Evolutionary conservation across 140 eudicot species (phyloP), one percentile per base, ranked within the genome.

Genomic region (Oenanthe javanica): DNA sequence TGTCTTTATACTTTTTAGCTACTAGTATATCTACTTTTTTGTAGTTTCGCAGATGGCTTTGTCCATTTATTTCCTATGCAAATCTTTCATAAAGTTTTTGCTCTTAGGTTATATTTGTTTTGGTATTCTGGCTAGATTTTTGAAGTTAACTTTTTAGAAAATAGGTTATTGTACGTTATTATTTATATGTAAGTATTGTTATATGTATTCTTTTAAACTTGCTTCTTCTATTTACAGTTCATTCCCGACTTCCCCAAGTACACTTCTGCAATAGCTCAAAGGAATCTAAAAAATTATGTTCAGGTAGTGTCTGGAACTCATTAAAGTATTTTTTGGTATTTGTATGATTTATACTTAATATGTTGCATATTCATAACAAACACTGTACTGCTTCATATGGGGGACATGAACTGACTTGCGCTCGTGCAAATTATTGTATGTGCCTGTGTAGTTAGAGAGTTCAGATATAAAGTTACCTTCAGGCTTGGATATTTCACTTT

Each of bases 251-350:
- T 95, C 63, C 97, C 99, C 1, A 92, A 92, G 89, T 95, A 95
- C 81, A 85, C 97, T 57, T 95, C 99, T 71, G 51, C 97, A 25
- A 91, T 80, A 57, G 99, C 97, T 87, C 92, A 89, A 86, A 91
- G 97, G 87, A 92, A 82, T 86, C 80, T 95, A 59, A 95, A 92
- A 86, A 81, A 81, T 80, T 88, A 79, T 55, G 79, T 87, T 83
- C 97, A 91, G 99, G 99, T 95, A 88, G 79, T 75, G 13, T n/a
- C n/a, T 59, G 31, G 36, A 2, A 10, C 14, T n/a, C 1, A n/a
- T 7, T 21, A 59, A 21, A 21, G 13, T 59, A 27, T 19, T 19
- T 6, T n/a, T n/a, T 59, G 2, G 64, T 59, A n/a, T 59, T 59
- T 59, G 31, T n/a, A 59, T 59, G 2, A 19, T 4, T 52, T 52